Conservation (phyloP, 345 rosid genomes). For the Microcos paniculata region DNA sequence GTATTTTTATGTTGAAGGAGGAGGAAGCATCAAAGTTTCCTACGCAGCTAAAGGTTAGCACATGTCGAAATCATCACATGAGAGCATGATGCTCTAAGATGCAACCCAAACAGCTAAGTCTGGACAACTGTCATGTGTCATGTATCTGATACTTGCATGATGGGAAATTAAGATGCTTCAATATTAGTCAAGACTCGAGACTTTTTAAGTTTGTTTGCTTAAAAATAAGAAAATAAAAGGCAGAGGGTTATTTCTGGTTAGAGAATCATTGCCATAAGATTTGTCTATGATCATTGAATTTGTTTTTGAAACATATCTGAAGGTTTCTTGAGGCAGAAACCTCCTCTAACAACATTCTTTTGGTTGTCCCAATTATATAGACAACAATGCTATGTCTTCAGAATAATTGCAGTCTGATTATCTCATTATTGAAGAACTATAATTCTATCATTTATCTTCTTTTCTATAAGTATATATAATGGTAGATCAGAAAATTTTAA, state of each 20-base stretch:
- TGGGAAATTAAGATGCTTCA: background rate
- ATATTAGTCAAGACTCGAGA: background rate
- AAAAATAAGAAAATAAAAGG: background rate
- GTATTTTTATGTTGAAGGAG: constrained; percentile 5
- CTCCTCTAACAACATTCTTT: background rate
- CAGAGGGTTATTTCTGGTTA: background rate
- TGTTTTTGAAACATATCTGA: background rate
- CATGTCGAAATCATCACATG: background rate
- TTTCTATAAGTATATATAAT: background rate
- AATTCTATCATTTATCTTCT: background rate
- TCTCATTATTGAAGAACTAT: background rate
- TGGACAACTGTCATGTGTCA: background rate
- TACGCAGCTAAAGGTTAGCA: background rate
- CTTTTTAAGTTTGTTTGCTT: background rate
- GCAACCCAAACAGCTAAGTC: background rate
- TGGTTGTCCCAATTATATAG: background rate
- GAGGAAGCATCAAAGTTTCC: background rate
- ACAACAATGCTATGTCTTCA: background rate
- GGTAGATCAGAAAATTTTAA: background rate
- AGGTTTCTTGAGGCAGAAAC: background rate
- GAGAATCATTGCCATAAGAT: background rate
- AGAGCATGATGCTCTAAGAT: background rate
- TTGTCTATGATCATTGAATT: background rate
- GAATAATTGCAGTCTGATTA: background rate
- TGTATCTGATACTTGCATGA: background rate